Base-by-base conservation (phyloP, 2,329 filamentous ascomycete genomes). In the Neophaeococcomyces aloes region DNA sequence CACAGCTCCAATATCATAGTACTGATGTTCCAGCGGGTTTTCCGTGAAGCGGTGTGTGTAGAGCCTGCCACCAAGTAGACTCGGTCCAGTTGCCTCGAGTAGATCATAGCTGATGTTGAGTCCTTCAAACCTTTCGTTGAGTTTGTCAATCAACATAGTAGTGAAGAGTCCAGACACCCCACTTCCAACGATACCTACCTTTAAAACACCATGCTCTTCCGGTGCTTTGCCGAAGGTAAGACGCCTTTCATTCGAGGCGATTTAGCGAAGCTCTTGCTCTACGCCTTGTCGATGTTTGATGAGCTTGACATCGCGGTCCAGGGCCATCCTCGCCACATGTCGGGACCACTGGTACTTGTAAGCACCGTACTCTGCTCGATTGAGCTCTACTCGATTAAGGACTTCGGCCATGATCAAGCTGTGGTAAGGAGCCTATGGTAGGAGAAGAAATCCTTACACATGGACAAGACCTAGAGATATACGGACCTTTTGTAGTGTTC, bases 1-100 rank as follows among this genome's bases (percentile, higher is more conserved):
- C 64, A 67, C 67, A 3, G 65, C 64, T 1, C 64, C 65, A 27
- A 67, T 50, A 47, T 67, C 65, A 40, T 65, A 66, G 47, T 67
- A 67, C 47, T 65, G 56, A 38, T 64, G 59, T 33, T 41, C 27
- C 3, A 39, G 25, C 1, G 56, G 35, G n/a, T 27, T 10, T 5
- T 27, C 23, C 33, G 44, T 53, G 40, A 66, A 65, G 10, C 54
- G 29, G 44, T 65, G 52, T 1, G 64, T 65, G 36, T 56, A 63
- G 3, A 62, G 29, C 10, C 63, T 53, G 3, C 64, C 63, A 30
- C 64, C 64, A 14, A 61, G 46, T 1, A 62, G 52, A 1, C 55
- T 29, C 37, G 8, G 18, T 13, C 25, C 45, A 19, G 48, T 52
- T 11, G 59, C 56, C 45, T 67, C 64, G 2, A 66, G 29, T 13